Evolutionary conservation across 768 basidiomycete species (phyloP).

Genomic region (Boletus eberwhitei): DNA sequence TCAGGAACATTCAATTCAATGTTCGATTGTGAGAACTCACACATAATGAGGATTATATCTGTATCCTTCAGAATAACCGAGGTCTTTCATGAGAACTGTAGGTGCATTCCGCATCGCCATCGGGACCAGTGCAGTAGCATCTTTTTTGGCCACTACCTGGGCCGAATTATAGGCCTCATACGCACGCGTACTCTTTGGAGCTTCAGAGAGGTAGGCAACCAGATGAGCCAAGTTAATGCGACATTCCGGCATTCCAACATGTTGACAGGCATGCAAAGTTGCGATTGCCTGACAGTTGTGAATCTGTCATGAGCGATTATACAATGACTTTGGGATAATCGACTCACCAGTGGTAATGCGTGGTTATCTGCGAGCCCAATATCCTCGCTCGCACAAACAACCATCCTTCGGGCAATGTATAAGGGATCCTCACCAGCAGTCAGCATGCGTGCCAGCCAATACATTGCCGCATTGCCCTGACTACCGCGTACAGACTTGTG

Average conservation of each 20-base stretch:
- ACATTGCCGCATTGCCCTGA: constrained; percentile 75
- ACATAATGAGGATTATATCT: constrained; percentile 58
- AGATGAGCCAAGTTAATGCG: constrained; percentile 75
- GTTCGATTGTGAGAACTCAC: constrained; percentile 31
- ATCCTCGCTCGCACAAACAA: constrained; percentile 84
- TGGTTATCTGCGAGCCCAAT: constrained; percentile 76
- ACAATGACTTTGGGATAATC: background rate
- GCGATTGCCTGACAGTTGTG: constrained; percentile 51
- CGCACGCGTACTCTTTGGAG: constrained; percentile 75
- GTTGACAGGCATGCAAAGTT: constrained; percentile 61
- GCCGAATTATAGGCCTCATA: constrained; percentile 77
- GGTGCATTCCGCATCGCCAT: constrained; percentile 76
- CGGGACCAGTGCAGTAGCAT: constrained; percentile 59
- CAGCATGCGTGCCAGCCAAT: constrained; percentile 87
- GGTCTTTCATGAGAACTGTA: constrained; percentile 62
- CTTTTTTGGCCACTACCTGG: constrained; percentile 55
- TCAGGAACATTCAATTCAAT: background rate
- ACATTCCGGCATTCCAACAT: constrained; percentile 80
- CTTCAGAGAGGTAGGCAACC: constrained; percentile 76
- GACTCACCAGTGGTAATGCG: constrained; percentile 67
- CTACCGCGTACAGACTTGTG: constrained; percentile 82
- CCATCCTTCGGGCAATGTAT: constrained; percentile 68
- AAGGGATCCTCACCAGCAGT: constrained; percentile 78
- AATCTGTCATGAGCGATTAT: constrained; percentile 7
- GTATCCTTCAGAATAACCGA: constrained; percentile 66